Conservation (phyloP, 2,329 filamentous ascomycete species). For the Akanthomyces uredinophilus region DNA sequence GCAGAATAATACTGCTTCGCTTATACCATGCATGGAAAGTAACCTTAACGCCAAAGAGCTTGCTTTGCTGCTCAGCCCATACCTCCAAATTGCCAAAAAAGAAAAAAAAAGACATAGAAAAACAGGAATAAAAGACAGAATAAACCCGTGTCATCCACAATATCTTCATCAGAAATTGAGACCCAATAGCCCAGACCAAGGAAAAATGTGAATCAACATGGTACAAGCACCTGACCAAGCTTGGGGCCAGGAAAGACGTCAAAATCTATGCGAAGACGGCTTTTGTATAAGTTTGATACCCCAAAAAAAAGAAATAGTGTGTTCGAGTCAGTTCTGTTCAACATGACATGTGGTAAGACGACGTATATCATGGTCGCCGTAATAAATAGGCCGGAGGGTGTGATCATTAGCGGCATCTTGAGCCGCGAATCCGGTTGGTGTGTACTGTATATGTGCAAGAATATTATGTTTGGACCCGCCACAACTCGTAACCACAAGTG, state of each 20-base stretch:
- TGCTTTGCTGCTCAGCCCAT: slow-evolving; percentile 1
- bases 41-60: slow-evolving; percentile 12
- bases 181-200: background rate
- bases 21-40: slow-evolving; percentile 9
- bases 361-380: slow-evolving; percentile 6
- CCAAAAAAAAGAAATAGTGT: slow-evolving; percentile 6
- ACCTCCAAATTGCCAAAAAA: background rate
- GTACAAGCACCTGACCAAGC: slow-evolving; percentile 11
- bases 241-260: slow-evolving; percentile 24
- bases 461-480: slow-evolving; percentile 16
- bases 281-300: slow-evolving; percentile 12
- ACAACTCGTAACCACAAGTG: slow-evolving; percentile 11
- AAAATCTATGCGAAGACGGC: slow-evolving; percentile 29
- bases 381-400: slow-evolving; percentile 1
- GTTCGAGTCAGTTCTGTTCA: slow-evolving; percentile 9
- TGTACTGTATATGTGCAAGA: slow-evolving; percentile 16
- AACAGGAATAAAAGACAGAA: slow-evolving; percentile 3
- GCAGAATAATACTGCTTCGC: slow-evolving; percentile 9
- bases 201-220: slow-evolving; percentile 3
- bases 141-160: background rate
- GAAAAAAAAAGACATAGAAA: slow-evolving; percentile 6
- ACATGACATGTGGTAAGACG: slow-evolving; percentile 8
- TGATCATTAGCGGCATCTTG: slow-evolving; percentile 4
- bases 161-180: background rate
- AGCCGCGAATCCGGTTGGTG: background rate